A percentile compares a stretch with the other conserved stretches of the same genome.
phyloP scores from a whole-genome alignment of 2,329 filamentous ascomycete species.

The Diaporthe ilicicola region DNA sequence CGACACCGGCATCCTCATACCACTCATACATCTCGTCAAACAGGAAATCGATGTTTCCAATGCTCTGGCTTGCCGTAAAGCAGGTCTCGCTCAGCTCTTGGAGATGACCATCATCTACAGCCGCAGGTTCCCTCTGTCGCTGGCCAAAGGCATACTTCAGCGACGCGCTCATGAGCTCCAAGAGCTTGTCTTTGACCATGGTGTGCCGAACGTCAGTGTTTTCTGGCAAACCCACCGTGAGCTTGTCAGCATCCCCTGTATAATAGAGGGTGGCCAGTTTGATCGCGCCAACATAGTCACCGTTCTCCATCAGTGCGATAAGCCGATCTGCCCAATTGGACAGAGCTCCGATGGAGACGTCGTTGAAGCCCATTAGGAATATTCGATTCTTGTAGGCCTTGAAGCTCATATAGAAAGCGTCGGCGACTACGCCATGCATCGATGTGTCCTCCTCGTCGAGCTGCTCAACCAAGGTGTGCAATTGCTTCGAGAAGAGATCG shows the following conservation, averaged over 20 bases:
- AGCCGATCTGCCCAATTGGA: slow-evolving; percentile 98
- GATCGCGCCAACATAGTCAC: slow-evolving; percentile 95
- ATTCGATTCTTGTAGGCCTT: slow-evolving; percentile 92
- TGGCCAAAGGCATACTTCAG: slow-evolving; percentile 87
- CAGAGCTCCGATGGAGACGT: slow-evolving; percentile 87
- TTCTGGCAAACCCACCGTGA: slow-evolving; percentile 92
- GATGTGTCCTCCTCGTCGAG: slow-evolving; percentile 86
- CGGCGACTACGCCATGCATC: slow-evolving; percentile 94
- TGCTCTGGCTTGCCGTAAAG: slow-evolving; percentile 82
- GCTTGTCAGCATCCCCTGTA: slow-evolving; percentile 87
- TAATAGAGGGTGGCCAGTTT: slow-evolving; percentile 92
- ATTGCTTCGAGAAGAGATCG: slow-evolving; percentile 88
- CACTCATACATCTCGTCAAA: slow-evolving; percentile 92
- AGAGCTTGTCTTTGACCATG: slow-evolving; percentile 86
- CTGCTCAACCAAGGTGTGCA: slow-evolving; percentile 86
- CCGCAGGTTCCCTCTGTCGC: slow-evolving; percentile 57
- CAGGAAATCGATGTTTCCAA: slow-evolving; percentile 82
- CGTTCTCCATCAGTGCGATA: slow-evolving; percentile 92
- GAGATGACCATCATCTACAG: slow-evolving; percentile 66
- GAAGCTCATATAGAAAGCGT: slow-evolving; percentile 98
- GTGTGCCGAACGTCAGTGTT: slow-evolving; percentile 78
- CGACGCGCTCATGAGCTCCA: slow-evolving; percentile 94
- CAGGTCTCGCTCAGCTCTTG: slow-evolving; percentile 83
- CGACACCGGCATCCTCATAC: slow-evolving; percentile 80
- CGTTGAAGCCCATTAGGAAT: slow-evolving; percentile 93